Conservation (phyloP, 208 protist genomes). For the Angomonas ambiguus region DNA sequence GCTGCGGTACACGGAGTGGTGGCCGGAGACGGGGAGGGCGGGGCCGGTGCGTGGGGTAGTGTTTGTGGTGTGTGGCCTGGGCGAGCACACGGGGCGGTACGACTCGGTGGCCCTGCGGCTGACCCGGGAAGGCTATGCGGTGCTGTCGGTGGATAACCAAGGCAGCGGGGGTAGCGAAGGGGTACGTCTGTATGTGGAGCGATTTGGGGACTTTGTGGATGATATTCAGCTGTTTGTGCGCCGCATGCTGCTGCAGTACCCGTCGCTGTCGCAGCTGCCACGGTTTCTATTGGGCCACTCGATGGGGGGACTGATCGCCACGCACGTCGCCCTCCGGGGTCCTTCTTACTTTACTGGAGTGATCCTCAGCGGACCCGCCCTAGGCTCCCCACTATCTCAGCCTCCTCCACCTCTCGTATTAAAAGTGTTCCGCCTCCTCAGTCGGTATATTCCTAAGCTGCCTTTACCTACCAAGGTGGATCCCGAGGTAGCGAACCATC, state of each 20-base stretch:
- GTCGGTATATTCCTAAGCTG: not conserved
- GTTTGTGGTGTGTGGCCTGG: slow-evolving; percentile 69
- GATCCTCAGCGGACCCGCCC: slow-evolving; percentile 40
- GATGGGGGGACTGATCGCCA: slow-evolving; percentile 70
- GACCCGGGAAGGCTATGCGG: slow-evolving; percentile 41
- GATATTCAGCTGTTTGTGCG: slow-evolving; percentile 53
- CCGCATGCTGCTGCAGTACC: slow-evolving; percentile 27
- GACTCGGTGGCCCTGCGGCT: slow-evolving; percentile 52
- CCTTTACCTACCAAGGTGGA: not conserved
- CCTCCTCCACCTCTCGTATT: not conserved
- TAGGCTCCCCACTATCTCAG: not conserved
- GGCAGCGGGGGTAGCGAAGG: slow-evolving; percentile 73
- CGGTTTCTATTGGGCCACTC: slow-evolving; percentile 72
- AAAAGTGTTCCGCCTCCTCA: not conserved
- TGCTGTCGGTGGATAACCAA: slow-evolving; percentile 72
- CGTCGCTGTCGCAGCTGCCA: slow-evolving; percentile 29
- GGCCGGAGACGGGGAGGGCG: slow-evolving; percentile 25
- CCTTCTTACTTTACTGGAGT: slow-evolving; percentile 30
- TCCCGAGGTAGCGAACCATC: not conserved
- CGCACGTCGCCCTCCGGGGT: slow-evolving; percentile 41
- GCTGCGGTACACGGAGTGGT: slow-evolving; percentile 70
- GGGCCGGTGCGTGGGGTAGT: slow-evolving; percentile 33
- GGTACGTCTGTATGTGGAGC: slow-evolving; percentile 58
- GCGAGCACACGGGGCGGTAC: slow-evolving; percentile 73
- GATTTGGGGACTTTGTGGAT: slow-evolving; percentile 69